Percentiles rank a stretch among this genome's conserved stretches.
phyloP scores from a whole-genome alignment of 768 basidiomycete species.

The Boletus insuetus region DNA sequence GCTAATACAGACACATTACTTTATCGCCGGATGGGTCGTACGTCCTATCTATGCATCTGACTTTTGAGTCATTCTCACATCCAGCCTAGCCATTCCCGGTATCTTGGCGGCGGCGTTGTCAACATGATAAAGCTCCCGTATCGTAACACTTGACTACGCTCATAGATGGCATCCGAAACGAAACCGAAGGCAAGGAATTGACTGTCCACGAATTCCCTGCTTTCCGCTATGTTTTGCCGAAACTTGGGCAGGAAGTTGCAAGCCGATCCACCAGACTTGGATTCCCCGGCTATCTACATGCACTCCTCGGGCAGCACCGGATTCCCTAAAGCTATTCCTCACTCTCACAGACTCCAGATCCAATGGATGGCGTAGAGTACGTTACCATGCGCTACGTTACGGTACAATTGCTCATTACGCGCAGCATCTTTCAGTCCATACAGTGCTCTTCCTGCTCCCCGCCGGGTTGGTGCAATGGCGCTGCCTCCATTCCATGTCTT shows the following conservation, averaged over 20 bases:
- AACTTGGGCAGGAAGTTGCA: conserved; percentile 21
- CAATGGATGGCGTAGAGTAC: conserved; percentile 36
- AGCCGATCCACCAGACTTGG: conserved; percentile 10
- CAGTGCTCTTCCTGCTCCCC: not conserved
- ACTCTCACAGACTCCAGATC: conserved; percentile 30
- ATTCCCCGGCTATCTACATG: conserved; percentile 13
- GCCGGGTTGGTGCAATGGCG: conserved; percentile 26
- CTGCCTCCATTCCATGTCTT: conserved; percentile 41
- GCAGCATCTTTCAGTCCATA: not conserved
- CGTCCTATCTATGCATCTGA: too few relatives aligned
- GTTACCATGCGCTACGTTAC: not conserved
- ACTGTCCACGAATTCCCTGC: conserved; percentile 10
- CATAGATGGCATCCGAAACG: conserved; percentile 10
- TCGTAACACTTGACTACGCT: conserved; percentile 8
- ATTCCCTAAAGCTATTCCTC: conserved; percentile 41
- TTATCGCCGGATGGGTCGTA: conserved; percentile 38
- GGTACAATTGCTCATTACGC: too few relatives aligned
- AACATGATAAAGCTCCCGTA: conserved; percentile 3
- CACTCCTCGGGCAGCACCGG: conserved; percentile 42
- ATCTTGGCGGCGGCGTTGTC: not conserved
- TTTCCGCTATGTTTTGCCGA: conserved; percentile 34
- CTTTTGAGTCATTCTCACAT: not conserved
- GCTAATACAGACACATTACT: conserved; percentile 33
- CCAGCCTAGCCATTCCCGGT: not conserved
- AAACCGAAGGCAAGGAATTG: not conserved